Base-by-base conservation (phyloP, 192 early-diverging fungal species). In the Haplosporangium gracile region DNA sequence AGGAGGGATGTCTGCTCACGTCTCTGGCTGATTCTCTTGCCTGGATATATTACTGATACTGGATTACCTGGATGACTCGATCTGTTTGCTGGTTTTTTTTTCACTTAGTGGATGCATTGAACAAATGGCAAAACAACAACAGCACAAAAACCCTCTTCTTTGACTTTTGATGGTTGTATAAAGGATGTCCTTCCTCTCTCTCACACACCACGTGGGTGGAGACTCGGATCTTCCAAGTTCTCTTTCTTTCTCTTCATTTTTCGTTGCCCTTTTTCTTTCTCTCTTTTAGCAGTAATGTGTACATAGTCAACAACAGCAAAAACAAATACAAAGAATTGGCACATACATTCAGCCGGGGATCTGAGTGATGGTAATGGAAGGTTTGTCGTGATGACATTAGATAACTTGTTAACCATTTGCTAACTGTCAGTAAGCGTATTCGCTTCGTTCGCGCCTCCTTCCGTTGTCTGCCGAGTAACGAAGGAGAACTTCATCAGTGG, bases 141-240 rank as follows among this genome's bases (percentile, higher is more conserved):
- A 63, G 29, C 29, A 26, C 32, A 65, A 26, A 65, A 65, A 60
- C 22, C 60, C 26, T 65, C 11, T 63, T 63, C 24, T 29, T 32
- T 65, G 11, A 34, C 60, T 65, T 65, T 65, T 65, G 26, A 65
- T 15, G 60, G 60, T 65, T 65, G 60, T 65, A 42, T 39, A 71
- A 71, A 42, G 40, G 70, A 34, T 38, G 29, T 26, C 70, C 22
- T n/a, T 26, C 16, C 70, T n/a, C 70, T 38, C 68, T 7, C n/a
- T 6, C 53, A 15, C 45, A 47, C 51, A 53, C 60, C 26, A 29
- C 26, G 60, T 26, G 60, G 29, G 26, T 9, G 60, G n/a, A 65
- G 60, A 8, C 2, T 32, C 1, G 55, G 60, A 65, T 65, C 60
- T 9, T 65, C 29, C 8, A 65, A 65, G 26, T 26, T 60, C n/a